Conservation (phyloP, 108 stramenopile species). For the Cyclotella kingstonii region DNA sequence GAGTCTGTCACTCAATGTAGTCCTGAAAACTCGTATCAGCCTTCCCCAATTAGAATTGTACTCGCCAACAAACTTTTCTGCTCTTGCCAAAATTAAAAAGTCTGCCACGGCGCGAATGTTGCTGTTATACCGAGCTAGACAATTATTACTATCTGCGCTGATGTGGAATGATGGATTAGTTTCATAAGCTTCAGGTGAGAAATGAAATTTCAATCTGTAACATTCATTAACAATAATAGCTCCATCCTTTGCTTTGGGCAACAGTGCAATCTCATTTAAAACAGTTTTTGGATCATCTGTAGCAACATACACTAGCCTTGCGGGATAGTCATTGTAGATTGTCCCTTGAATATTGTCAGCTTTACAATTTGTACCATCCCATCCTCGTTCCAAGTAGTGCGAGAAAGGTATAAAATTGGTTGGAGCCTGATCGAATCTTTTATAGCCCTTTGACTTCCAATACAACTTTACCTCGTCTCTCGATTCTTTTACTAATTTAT, state of each 20-base stretch:
- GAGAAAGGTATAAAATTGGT: slow-evolving; percentile 19
- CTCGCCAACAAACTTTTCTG: slow-evolving; percentile 19
- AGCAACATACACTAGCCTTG: slow-evolving; percentile 18
- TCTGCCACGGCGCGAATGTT: slow-evolving; percentile 25
- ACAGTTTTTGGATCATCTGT: slow-evolving; percentile 29
- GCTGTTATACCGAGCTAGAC: slow-evolving; percentile 9
- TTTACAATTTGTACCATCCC: slow-evolving; percentile 5
- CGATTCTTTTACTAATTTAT: slow-evolving; percentile 23
- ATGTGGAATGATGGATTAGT: background rate
- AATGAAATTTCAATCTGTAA: background rate
- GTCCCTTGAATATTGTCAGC: background rate
- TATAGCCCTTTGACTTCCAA: slow-evolving; percentile 23
- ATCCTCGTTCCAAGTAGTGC: slow-evolving; percentile 18
- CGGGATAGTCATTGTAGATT: no score
- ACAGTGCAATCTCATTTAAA: slow-evolving; percentile 8
- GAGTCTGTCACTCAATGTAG: slow-evolving; percentile 5
- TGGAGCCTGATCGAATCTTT: background rate
- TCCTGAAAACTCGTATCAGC: slow-evolving; percentile 11
- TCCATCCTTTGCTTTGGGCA: slow-evolving; percentile 5
- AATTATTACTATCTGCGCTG: background rate
- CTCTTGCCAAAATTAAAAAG: slow-evolving; percentile 14
- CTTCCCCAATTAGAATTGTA: slow-evolving; percentile 27
- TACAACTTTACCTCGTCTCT: slow-evolving; percentile 18
- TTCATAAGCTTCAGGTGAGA: background rate
- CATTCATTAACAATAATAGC: slow-evolving; percentile 4